A percentile compares a stretch with the other conserved stretches of the same genome.
phyloP scores from a whole-genome alignment of 495 filamentous ascomycete species.

The Neurospora pannonica region DNA sequence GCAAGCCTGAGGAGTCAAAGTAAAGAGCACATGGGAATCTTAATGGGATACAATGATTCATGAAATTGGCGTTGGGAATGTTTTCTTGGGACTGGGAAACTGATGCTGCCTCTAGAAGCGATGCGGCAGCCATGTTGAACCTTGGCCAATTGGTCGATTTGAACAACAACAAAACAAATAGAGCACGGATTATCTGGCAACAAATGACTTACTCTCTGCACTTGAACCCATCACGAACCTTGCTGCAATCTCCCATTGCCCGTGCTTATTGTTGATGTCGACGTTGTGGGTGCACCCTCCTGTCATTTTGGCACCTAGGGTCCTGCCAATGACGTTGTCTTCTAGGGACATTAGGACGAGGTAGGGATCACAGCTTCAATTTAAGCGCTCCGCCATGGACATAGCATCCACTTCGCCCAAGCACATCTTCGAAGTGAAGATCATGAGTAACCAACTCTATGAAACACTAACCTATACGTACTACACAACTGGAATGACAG shows the following conservation, averaged over 20 bases:
- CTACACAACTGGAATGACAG: not conserved
- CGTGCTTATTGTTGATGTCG: not conserved
- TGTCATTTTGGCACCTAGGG: not conserved
- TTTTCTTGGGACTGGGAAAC: conserved; percentile 5
- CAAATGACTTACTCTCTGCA: not conserved
- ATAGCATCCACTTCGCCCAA: not conserved
- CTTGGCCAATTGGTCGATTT: not conserved
- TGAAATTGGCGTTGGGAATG: not conserved
- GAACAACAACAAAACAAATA: not conserved
- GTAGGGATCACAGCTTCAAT: not conserved
- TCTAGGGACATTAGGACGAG: not conserved
- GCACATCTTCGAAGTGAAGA: not conserved
- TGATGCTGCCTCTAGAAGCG: not conserved
- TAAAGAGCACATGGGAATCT: not conserved
- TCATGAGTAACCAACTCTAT: not conserved
- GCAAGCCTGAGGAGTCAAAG: not conserved
- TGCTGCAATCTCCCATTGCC: not conserved
- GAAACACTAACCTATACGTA: not conserved
- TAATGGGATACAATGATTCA: not conserved
- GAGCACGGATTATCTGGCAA: not conserved
- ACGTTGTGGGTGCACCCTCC: not conserved
- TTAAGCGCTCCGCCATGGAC: not conserved
- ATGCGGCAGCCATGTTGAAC: not conserved
- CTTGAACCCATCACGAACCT: not conserved
- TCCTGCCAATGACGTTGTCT: not conserved